These are phyloP conservation scores for Claviceps spartinae DNA, from an alignment of 2,329 filamentous ascomycete genomes.

Conservation along the genomic window DNA sequence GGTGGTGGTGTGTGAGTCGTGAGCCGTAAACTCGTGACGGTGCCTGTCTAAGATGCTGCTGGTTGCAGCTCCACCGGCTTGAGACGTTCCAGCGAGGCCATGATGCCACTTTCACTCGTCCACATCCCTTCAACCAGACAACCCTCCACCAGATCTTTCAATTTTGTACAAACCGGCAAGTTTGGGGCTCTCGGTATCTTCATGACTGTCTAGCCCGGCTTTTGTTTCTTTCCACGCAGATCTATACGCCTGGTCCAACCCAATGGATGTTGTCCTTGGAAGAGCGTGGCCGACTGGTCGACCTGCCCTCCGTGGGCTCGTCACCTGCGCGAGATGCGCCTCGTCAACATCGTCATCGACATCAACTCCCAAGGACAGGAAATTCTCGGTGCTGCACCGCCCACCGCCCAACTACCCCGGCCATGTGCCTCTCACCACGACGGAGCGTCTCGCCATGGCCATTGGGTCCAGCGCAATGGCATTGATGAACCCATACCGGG, in stretches of 20 bases:
- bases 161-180: no score
- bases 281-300: conserved; percentile 9
- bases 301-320: conserved; percentile 8
- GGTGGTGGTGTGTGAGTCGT: not conserved
- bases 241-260: not conserved
- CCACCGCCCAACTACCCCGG: conserved; percentile 80
- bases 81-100: no score
- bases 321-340: conserved; percentile 1
- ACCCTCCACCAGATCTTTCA: not conserved
- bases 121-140: no score
- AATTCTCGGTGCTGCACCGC: conserved; percentile 67
- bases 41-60: not conserved
- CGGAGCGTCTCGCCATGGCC: conserved; percentile 63
- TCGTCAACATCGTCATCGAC: not conserved
- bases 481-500: conserved; percentile 64
- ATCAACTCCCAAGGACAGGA: conserved; percentile 2
- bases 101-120: no score
- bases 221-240: no score
- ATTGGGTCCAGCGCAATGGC: conserved; percentile 50
- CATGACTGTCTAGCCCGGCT: no score
- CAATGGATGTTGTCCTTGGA: conserved; percentile 15
- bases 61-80: not conserved
- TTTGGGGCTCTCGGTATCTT: no score
- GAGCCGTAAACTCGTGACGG: not conserved
- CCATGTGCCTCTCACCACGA: conserved; percentile 72